Evolutionary conservation across 345 rosid genomes (phyloP).

Genomic region (Hibiscus mutabilis): DNA sequence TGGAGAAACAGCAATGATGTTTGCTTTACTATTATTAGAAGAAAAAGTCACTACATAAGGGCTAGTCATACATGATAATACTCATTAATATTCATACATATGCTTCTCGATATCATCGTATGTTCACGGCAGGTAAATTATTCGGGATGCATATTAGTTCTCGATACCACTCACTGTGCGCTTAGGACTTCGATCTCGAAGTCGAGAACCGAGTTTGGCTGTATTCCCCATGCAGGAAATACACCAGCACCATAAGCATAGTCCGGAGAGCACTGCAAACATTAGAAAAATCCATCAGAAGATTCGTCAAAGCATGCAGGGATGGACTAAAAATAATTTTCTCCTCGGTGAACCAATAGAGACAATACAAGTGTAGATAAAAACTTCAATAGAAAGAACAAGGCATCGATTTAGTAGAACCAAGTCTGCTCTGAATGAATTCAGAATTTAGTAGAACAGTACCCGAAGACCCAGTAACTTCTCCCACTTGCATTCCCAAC

Average conservation of each 20-base stretch:
- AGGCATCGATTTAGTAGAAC: neutral
- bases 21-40: neutral
- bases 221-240: constrained; percentile 83
- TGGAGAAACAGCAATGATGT: too few relatives aligned
- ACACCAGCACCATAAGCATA: constrained; percentile 86
- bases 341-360: too few relatives aligned
- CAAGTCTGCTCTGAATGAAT: neutral
- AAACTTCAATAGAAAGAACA: too few relatives aligned
- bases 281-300: constrained; percentile 3
- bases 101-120: neutral
- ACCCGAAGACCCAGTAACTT: constrained; percentile 88
- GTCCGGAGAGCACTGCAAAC: constrained; percentile 82
- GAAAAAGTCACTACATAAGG: neutral
- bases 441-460: constrained; percentile 13
- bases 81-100: neutral
- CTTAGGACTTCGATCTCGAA: constrained; percentile 83
- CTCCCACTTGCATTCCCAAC: constrained; percentile 90
- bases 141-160: neutral
- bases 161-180: constrained; percentile 30
- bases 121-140: constrained; percentile 2
- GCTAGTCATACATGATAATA: neutral
- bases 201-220: constrained; percentile 70
- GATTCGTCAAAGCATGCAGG: neutral
- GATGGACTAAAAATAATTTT: neutral
- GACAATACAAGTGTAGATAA: too few relatives aligned